Percentiles rank a stretch among this genome's conserved stretches.
Conservation (phyloP, 805 yeast species). For the Lipomyces japonicus region DNA sequence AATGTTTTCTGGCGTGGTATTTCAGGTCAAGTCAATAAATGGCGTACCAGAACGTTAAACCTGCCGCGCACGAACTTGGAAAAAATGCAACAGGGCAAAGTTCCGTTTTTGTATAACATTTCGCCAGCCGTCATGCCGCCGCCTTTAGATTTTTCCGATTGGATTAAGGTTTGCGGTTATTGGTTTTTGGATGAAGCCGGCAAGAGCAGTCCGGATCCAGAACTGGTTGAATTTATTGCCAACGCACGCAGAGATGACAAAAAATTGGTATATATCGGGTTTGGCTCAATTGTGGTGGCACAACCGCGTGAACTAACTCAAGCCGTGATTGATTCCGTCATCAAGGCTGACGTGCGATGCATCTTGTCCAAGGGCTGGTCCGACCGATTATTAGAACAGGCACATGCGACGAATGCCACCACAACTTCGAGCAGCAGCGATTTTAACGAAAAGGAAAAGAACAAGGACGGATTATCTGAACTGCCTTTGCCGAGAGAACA, state of each 20-base stretch:
- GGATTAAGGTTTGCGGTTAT: constrained; percentile 94
- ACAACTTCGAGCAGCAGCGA: too few relatives aligned
- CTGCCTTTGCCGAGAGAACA: constrained; percentile 56
- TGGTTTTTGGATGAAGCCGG: constrained; percentile 80
- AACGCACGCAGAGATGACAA: constrained; percentile 58
- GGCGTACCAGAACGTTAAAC: constrained; percentile 70
- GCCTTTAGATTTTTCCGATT: constrained; percentile 86
- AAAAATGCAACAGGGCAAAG: constrained; percentile 66
- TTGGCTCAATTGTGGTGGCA: constrained; percentile 89
- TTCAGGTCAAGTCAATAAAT: constrained; percentile 76
- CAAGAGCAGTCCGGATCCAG: constrained; percentile 54
- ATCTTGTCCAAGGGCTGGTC: constrained; percentile 95
- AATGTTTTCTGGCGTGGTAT: constrained; percentile 92
- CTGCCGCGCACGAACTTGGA: constrained; percentile 68
- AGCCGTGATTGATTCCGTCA: constrained; percentile 75
- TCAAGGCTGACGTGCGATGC: constrained; percentile 77
- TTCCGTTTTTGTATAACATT: constrained; percentile 85
- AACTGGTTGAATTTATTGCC: constrained; percentile 54
- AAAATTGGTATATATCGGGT: constrained; percentile 85
- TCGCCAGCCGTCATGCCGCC: constrained; percentile 90
- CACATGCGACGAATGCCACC: constrained; percentile 31
- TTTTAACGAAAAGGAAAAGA: too few relatives aligned
- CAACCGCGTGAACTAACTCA: constrained; percentile 74
- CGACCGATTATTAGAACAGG: constrained; percentile 53
- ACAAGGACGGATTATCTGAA: constrained; percentile 34